A percentile compares a stretch with the other conserved stretches of the same genome.
Evolutionary conservation across 805 yeast species (phyloP).

Genomic region (Tetrapisispora fleetii): DNA sequence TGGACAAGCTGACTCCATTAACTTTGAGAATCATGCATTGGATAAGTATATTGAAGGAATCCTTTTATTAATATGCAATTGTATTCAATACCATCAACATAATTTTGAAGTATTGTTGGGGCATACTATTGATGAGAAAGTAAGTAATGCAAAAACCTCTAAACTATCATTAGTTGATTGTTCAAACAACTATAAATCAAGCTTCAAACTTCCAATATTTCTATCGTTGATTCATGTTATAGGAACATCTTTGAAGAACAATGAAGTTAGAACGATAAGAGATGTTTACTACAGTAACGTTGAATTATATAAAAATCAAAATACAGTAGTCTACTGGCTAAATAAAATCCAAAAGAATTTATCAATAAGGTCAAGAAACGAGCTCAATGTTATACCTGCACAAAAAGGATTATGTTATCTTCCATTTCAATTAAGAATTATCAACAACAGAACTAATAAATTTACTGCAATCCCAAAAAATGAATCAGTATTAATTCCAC

Average conservation of each 20-base stretch:
- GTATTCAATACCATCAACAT: slow-evolving; percentile 17
- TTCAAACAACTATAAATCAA: background rate
- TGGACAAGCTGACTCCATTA: background rate
- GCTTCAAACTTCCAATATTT: slow-evolving; percentile 10
- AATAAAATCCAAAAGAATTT: slow-evolving; percentile 33
- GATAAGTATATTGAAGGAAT: slow-evolving; percentile 7
- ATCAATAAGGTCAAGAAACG: slow-evolving; percentile 25
- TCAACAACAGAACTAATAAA: background rate
- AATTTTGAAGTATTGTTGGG: background rate
- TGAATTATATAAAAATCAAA: slow-evolving; percentile 39
- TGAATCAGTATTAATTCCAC: slow-evolving; percentile 33
- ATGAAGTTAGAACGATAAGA: slow-evolving; percentile 28
- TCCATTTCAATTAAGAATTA: slow-evolving; percentile 2
- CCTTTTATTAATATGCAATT: slow-evolving; percentile 11
- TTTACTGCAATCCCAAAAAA: background rate
- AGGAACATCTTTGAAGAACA: background rate
- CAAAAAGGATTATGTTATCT: slow-evolving; percentile 49
- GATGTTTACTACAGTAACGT: slow-evolving; percentile 59
- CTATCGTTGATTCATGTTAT: slow-evolving; percentile 13
- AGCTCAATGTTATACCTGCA: slow-evolving; percentile 43
- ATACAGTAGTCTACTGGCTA: slow-evolving; percentile 33
- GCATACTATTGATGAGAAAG: background rate
- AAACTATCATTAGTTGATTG: slow-evolving; percentile 2
- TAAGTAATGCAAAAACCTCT: background rate
- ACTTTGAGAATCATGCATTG: background rate